phyloP scores from a whole-genome alignment of 768 basidiomycete species.

The Russula ochroleuca region DNA sequence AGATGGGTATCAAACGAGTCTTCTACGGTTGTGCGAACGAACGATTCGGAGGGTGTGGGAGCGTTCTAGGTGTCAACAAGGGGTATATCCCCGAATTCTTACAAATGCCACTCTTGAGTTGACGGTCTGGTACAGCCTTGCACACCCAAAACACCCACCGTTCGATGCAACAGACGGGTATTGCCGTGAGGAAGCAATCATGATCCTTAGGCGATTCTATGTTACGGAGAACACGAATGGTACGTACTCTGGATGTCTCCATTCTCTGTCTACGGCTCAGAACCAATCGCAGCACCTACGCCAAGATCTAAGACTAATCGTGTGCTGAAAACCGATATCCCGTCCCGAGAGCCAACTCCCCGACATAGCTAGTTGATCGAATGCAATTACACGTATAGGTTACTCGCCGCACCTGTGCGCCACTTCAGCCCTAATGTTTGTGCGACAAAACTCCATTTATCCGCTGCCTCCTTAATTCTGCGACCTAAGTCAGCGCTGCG shows the following conservation, averaged over 20 bases:
- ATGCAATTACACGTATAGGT: background rate
- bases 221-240: conserved; percentile 92
- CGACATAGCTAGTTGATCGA: conserved; percentile 14
- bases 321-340: conserved; percentile 79
- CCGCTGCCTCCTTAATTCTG: conserved; percentile 72
- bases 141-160: conserved; percentile 67
- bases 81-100: conserved; percentile 43
- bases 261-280: conserved; percentile 12
- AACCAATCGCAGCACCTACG: conserved; percentile 59
- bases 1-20: conserved; percentile 86
- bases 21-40: conserved; percentile 95
- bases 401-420: background rate
- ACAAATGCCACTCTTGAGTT: background rate
- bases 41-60: conserved; percentile 94
- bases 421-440: conserved; percentile 53
- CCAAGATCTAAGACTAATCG: conserved; percentile 87
- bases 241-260: conserved; percentile 46
- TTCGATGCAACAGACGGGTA: conserved; percentile 62
- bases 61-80: conserved; percentile 83
- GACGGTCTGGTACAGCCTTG: conserved; percentile 42
- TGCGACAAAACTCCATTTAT: conserved; percentile 73
- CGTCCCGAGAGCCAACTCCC: conserved; percentile 24
- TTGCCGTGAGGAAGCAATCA: conserved; percentile 53
- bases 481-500: conserved; percentile 7
- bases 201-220: conserved; percentile 57